Percentiles rank a stretch among this genome's conserved stretches.
phyloP scores from a whole-genome alignment of 2,329 filamentous ascomycete species.

The Colletotrichum acutatum region DNA sequence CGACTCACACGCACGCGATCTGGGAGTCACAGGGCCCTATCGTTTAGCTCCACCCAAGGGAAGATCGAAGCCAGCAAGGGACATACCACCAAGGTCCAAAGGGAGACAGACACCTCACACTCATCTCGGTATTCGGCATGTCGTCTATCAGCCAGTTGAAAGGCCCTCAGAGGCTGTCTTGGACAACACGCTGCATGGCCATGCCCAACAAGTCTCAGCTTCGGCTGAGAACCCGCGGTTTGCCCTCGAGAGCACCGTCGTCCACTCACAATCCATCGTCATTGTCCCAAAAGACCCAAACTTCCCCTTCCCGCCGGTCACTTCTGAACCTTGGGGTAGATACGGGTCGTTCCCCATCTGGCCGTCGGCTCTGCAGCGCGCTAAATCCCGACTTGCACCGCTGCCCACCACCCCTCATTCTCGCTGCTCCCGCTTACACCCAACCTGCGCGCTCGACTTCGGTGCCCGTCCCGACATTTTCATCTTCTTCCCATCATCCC shows the following conservation, averaged over 20 bases:
- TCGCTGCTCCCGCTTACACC: conserved; percentile 30
- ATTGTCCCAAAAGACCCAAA: neutral
- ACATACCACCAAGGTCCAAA: neutral
- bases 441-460: conserved; percentile 12
- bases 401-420: conserved; percentile 28
- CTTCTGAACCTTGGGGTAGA: conserved; percentile 20
- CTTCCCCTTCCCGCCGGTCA: conserved; percentile 2
- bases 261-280: neutral
- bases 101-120: neutral
- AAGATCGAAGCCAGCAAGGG: neutral
- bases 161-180: conserved; percentile 12
- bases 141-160: conserved; percentile 12
- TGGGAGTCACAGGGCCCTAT: conserved; percentile 25
- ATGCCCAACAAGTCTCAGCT: neutral
- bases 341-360: conserved; percentile 25
- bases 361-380: conserved; percentile 25
- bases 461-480: conserved; percentile 12
- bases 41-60: conserved; percentile 14
- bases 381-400: conserved; percentile 24
- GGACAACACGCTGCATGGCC: conserved; percentile 2
- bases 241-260: neutral
- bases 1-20: conserved; percentile 23
- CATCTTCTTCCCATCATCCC: conserved; percentile 7
- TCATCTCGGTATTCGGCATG: conserved; percentile 18
- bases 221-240: conserved; percentile 2